phyloP scores from a whole-genome alignment of 495 filamentous ascomycete species.

The Penicillium steckii region DNA sequence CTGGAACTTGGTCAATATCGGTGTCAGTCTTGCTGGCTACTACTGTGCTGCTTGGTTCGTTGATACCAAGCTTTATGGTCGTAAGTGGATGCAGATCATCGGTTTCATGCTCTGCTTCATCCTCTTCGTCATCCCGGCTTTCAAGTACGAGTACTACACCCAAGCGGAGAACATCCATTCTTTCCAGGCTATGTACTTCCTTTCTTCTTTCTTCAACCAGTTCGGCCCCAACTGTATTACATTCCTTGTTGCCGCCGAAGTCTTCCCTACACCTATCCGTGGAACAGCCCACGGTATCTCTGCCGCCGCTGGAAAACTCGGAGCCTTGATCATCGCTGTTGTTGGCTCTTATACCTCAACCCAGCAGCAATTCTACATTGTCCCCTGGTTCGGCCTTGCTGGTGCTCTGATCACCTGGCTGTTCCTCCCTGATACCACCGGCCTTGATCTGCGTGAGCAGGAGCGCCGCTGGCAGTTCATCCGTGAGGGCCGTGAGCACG shows the following conservation, averaged over 20 bases:
- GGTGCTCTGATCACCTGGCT: slow-evolving; percentile 75
- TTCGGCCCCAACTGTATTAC: slow-evolving; percentile 90
- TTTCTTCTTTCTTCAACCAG: slow-evolving; percentile 92
- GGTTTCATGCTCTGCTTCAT: slow-evolving; percentile 85
- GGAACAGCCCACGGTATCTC: slow-evolving; percentile 88
- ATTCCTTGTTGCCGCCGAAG: slow-evolving; percentile 87
- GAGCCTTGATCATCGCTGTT: slow-evolving; percentile 77
- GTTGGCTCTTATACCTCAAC: slow-evolving; percentile 82
- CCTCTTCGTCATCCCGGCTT: slow-evolving; percentile 80
- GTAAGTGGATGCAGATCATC: slow-evolving; percentile 86
- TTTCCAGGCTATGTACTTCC: slow-evolving; percentile 91
- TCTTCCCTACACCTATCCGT: slow-evolving; percentile 83
- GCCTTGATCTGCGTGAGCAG: slow-evolving; percentile 89
- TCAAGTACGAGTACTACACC: slow-evolving; percentile 77
- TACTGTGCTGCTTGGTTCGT: slow-evolving; percentile 75
- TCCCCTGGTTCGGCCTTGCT: slow-evolving; percentile 84
- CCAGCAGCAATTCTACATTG: slow-evolving; percentile 75
- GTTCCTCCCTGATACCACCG: slow-evolving; percentile 88
- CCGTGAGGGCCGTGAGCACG: slow-evolving; percentile 64
- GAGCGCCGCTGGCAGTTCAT: slow-evolving; percentile 83
- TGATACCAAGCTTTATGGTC: slow-evolving; percentile 87
- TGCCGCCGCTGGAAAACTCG: slow-evolving; percentile 76
- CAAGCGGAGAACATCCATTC: slow-evolving; percentile 59
- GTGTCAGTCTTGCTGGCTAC: slow-evolving; percentile 75
- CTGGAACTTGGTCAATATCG: slow-evolving; percentile 83